A percentile compares a stretch with the other conserved stretches of the same genome.
These are phyloP conservation scores for Colletotrichum caudatum DNA, from an alignment of 2,329 filamentous ascomycete species.

Conservation along the genomic window DNA sequence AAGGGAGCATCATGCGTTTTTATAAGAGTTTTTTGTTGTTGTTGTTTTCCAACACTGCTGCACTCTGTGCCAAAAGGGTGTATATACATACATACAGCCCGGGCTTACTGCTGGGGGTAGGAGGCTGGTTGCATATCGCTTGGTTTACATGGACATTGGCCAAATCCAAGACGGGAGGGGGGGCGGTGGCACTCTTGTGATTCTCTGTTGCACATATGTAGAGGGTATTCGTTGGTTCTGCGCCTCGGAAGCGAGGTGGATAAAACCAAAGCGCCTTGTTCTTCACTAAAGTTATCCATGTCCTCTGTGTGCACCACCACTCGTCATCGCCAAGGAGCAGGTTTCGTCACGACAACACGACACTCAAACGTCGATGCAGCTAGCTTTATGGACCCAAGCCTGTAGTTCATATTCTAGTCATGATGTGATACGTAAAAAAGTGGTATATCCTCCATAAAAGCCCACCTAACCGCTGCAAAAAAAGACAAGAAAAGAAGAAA, in stretches of 20 bases:
- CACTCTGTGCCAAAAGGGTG: not conserved
- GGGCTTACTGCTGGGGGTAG: not conserved
- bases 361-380: not conserved
- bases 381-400: constrained; percentile 11
- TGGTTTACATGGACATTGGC: not conserved
- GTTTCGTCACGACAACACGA: not conserved
- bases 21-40: not conserved
- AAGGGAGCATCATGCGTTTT: not conserved
- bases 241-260: not conserved
- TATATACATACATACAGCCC: not conserved
- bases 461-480: constrained; percentile 14
- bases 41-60: not conserved
- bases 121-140: not conserved
- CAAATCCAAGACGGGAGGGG: not conserved
- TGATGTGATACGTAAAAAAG: constrained; percentile 33
- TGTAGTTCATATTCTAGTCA: constrained; percentile 31
- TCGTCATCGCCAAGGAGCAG: not conserved
- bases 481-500: not conserved
- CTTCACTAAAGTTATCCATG: too few relatives aligned
- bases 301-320: not conserved
- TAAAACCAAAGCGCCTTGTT: not conserved
- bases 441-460: constrained; percentile 41
- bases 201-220: not conserved
- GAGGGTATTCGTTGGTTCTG: not conserved
- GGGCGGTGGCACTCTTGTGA: not conserved